These are phyloP conservation scores for Nothopassalora personata DNA, from an alignment of 2,329 filamentous ascomycete genomes.

Conservation along the genomic window DNA sequence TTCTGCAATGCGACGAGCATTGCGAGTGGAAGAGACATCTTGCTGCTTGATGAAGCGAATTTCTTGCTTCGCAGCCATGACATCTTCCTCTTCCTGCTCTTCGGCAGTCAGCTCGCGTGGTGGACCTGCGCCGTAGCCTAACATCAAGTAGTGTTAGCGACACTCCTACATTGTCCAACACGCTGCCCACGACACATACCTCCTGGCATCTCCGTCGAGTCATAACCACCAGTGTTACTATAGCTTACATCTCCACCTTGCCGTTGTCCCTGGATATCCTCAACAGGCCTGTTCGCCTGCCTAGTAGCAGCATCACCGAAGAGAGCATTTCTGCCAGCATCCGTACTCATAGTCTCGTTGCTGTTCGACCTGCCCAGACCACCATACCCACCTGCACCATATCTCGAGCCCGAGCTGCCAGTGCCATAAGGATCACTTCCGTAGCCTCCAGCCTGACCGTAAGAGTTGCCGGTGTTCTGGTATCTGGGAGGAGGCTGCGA, in stretches of 20 bases:
- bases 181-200: background rate
- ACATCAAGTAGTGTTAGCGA: slow-evolving; percentile 4
- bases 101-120: slow-evolving; percentile 77
- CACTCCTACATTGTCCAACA: background rate
- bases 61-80: slow-evolving; percentile 66
- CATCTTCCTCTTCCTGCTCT: slow-evolving; percentile 68
- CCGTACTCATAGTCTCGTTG: slow-evolving; percentile 47
- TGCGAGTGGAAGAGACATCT: slow-evolving; percentile 66
- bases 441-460: slow-evolving; percentile 45
- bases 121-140: slow-evolving; percentile 52
- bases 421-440: slow-evolving; percentile 50
- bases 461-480: slow-evolving; percentile 27
- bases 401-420: slow-evolving; percentile 35
- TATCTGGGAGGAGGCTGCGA: slow-evolving; percentile 18
- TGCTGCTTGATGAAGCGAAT: slow-evolving; percentile 72
- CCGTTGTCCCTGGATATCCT: slow-evolving; percentile 33
- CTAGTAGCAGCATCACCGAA: slow-evolving; percentile 56
- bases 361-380: slow-evolving; percentile 49
- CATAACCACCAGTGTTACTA: slow-evolving; percentile 29
- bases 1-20: slow-evolving; percentile 62
- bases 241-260: slow-evolving; percentile 27
- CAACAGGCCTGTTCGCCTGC: slow-evolving; percentile 41
- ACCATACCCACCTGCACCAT: slow-evolving; percentile 50
- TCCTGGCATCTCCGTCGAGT: slow-evolving; percentile 25
- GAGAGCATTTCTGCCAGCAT: slow-evolving; percentile 57